phyloP scores from a whole-genome alignment of 768 basidiomycete species.

The Rhizopogon rudus region DNA sequence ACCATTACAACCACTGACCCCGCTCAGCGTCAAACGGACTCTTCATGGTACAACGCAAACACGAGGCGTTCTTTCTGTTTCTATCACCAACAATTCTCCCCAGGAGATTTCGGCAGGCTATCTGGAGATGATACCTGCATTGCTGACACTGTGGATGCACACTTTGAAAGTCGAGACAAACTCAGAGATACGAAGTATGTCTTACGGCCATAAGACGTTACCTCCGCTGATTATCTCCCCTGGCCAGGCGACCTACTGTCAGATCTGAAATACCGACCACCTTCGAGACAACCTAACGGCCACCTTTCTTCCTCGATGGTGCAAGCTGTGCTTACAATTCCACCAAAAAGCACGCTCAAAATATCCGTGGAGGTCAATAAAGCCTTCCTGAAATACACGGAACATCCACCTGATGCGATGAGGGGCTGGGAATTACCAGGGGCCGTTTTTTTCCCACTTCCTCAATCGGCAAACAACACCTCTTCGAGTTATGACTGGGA shows the following conservation, averaged over 20 bases:
- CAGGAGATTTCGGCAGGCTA: conserved; percentile 49
- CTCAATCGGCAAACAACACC: background rate
- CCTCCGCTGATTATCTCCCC: background rate
- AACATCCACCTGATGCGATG: conserved; percentile 94
- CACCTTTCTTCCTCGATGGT: conserved; percentile 54
- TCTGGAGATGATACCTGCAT: conserved; percentile 92
- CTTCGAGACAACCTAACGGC: conserved; percentile 17
- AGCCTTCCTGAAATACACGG: conserved; percentile 87
- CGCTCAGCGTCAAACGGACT: conserved; percentile 60
- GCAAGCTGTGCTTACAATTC: conserved; percentile 66
- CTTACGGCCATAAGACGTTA: background rate
- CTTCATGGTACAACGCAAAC: conserved; percentile 74
- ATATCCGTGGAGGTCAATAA: conserved; percentile 75
- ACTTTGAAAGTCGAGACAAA: conserved; percentile 55
- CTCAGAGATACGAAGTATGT: background rate
- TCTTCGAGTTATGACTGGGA: conserved; percentile 4
- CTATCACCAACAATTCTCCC: conserved; percentile 53
- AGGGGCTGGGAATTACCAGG: conserved; percentile 92
- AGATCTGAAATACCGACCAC: conserved; percentile 54
- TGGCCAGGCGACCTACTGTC: conserved; percentile 57
- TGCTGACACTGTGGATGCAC: conserved; percentile 83
- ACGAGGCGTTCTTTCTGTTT: conserved; percentile 64
- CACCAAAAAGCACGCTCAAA: conserved; percentile 56
- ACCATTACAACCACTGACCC: conserved; percentile 35
- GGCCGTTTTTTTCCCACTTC: conserved; percentile 59